Evolutionary conservation across 2,329 filamentous ascomycete species (phyloP).

Genomic region (Amauroascus niger): DNA sequence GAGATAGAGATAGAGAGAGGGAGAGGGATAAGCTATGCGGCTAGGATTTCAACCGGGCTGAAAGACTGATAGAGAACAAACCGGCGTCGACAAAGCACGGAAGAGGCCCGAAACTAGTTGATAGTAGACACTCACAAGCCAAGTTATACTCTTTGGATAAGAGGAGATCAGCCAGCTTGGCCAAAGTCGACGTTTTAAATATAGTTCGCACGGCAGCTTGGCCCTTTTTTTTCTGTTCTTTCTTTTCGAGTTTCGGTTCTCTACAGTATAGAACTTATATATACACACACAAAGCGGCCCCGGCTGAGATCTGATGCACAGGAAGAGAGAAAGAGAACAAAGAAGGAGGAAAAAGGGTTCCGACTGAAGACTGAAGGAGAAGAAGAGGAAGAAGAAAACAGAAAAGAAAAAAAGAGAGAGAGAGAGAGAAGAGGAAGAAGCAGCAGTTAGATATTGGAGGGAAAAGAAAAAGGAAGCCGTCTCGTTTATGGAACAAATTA

Average conservation of each 20-base stretch:
- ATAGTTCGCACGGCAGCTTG: no score
- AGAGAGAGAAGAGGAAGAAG: neutral
- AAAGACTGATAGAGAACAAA: neutral
- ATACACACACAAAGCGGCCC: neutral
- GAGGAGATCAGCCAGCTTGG: neutral
- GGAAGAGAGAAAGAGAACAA: neutral
- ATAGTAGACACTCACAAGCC: no score
- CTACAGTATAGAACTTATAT: no score
- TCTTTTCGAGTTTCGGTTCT: no score
- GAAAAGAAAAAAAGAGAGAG: neutral
- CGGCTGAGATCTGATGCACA: neutral
- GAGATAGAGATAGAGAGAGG: neutral
- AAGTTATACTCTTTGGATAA: neutral
- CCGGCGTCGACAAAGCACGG: no score
- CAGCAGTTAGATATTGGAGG: no score
- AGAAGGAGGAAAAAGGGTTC: neutral
- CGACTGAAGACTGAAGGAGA: no score
- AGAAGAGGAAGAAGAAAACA: neutral
- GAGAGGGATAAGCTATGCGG: neutral
- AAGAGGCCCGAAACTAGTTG: neutral
- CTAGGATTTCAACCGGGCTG: neutral
- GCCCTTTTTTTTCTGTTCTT: no score
- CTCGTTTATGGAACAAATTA: conserved; percentile 2
- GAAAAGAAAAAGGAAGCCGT: neutral
- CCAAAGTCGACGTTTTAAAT: no score